Percentiles rank a stretch among this genome's conserved stretches.
Evolutionary conservation across 2,329 filamentous ascomycete species (phyloP).

Genomic region (Trichoderma sp.): DNA sequence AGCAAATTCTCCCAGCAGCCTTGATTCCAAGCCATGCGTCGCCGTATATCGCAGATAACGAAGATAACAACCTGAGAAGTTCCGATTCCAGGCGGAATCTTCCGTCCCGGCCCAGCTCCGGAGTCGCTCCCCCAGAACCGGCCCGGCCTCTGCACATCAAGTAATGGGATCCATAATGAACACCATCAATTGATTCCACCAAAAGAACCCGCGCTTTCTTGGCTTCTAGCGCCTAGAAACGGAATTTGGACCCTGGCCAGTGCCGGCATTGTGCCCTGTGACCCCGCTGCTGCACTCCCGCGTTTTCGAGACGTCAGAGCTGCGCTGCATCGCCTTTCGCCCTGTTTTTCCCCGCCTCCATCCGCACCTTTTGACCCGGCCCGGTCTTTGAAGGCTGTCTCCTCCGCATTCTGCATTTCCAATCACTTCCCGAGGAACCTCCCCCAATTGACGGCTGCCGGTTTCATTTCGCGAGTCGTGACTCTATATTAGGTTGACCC

Average conservation of each 20-base stretch:
- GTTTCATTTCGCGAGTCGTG: not conserved
- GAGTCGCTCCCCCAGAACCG: not conserved
- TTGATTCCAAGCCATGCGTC: not conserved
- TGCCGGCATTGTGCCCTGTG: not conserved
- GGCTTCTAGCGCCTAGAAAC: not conserved
- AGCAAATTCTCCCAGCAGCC: not conserved
- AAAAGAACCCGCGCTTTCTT: not conserved
- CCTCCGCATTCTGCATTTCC: slow-evolving; percentile 19
- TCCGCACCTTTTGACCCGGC: slow-evolving; percentile 8
- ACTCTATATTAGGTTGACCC: not conserved
- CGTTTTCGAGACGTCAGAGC: not conserved
- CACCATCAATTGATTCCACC: not conserved
- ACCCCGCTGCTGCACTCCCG: not conserved
- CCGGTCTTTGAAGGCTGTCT: not conserved
- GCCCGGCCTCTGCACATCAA: not conserved
- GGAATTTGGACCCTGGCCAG: not conserved
- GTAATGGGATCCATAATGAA: not conserved
- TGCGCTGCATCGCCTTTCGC: not conserved
- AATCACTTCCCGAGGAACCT: not conserved
- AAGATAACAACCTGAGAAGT: not conserved
- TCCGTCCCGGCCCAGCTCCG: slow-evolving; percentile 5
- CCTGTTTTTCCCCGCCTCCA: not conserved
- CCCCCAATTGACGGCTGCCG: not conserved
- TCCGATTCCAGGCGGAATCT: not conserved
- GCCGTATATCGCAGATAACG: not conserved